Evolutionary conservation across 768 basidiomycete species (phyloP).

Genomic region (Boletus barrowsii): DNA sequence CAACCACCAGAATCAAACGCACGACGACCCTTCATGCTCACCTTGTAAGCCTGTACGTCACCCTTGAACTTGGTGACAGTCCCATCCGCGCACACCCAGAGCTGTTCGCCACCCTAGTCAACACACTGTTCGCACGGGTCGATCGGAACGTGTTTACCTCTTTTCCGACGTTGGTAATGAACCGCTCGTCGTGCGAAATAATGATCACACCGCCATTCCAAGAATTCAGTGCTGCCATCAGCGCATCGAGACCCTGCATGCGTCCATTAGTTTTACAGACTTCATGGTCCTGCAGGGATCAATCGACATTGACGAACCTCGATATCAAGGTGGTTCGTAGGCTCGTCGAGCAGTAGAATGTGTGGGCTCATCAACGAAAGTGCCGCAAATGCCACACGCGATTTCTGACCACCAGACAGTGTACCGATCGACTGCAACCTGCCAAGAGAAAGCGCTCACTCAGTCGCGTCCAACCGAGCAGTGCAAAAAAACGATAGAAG

Average conservation of each 20-base stretch:
- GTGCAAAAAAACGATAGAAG: constrained; percentile 1
- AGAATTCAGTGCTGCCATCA: constrained; percentile 74
- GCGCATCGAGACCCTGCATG: constrained; percentile 82
- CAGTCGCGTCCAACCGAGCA: background rate
- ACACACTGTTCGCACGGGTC: background rate
- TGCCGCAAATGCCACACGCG: constrained; percentile 88
- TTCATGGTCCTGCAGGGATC: background rate
- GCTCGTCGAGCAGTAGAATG: constrained; percentile 93
- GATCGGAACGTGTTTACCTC: constrained; percentile 45
- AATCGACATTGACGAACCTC: constrained; percentile 48
- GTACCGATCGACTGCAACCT: constrained; percentile 89
- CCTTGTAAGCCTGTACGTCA: constrained; percentile 92
- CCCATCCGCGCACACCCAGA: constrained; percentile 91
- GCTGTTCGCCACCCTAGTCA: constrained; percentile 38
- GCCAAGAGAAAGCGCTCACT: background rate
- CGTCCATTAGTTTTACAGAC: background rate
- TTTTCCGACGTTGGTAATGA: constrained; percentile 85
- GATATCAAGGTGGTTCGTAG: constrained; percentile 95
- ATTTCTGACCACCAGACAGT: constrained; percentile 93
- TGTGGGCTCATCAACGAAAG: constrained; percentile 88
- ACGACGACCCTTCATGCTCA: constrained; percentile 22
- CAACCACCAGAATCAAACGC: background rate
- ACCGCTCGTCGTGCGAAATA: constrained; percentile 94
- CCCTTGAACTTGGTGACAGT: constrained; percentile 82
- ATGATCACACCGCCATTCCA: constrained; percentile 94